A percentile compares a stretch with the other conserved stretches of the same genome.
Conservation (phyloP, 192 early-diverging fungal species). For the Coemansia asiatica region DNA sequence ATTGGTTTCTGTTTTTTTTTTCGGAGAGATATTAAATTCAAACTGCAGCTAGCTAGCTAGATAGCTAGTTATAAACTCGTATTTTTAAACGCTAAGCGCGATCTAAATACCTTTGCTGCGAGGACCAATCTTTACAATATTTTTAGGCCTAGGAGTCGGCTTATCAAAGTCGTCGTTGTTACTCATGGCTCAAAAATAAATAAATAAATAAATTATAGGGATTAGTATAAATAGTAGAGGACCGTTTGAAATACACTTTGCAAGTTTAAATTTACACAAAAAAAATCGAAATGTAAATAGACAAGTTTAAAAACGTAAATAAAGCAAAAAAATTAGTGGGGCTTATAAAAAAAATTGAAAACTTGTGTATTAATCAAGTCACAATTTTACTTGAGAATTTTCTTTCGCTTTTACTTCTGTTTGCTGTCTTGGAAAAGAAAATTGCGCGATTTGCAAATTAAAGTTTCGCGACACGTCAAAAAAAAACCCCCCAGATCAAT, state of each 20-base stretch:
- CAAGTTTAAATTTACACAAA: too few relatives aligned
- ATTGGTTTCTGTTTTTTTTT: too few relatives aligned
- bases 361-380: too few relatives aligned
- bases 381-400: too few relatives aligned
- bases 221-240: background rate
- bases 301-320: too few relatives aligned
- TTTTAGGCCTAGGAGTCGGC: constrained; percentile 6
- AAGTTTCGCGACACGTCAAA: background rate
- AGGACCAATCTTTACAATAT: constrained; percentile 3
- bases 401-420: too few relatives aligned
- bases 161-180: constrained; percentile 25
- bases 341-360: too few relatives aligned
- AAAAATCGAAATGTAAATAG: too few relatives aligned
- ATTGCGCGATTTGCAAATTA: background rate
- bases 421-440: background rate
- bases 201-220: too few relatives aligned
- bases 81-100: too few relatives aligned
- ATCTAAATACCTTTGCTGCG: constrained; percentile 25
- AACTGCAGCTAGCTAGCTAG: background rate
- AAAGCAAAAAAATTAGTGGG: too few relatives aligned
- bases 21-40: background rate
- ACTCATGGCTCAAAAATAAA: background rate
- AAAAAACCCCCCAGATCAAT: background rate
- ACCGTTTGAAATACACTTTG: background rate
- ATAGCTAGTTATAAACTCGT: too few relatives aligned